phyloP scores from a whole-genome alignment of 345 rosid species.

The Aquilaria yunnanensis region DNA sequence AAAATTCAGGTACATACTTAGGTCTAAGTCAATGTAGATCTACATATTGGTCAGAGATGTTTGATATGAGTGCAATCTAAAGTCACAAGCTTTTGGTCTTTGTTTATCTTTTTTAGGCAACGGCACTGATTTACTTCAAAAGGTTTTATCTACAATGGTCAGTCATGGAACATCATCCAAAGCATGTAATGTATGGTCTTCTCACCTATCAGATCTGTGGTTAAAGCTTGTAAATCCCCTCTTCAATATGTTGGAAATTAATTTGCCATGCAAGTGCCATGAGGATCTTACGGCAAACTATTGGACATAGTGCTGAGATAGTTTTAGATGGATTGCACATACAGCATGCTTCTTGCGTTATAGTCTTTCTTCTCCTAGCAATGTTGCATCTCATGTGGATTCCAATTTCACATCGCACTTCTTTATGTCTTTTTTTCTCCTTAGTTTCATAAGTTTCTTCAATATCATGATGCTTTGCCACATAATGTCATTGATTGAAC shows the following conservation, averaged over 20 bases:
- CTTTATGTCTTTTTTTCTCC: not conserved
- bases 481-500: not conserved
- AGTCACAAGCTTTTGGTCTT: constrained; percentile 7
- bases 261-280: no score
- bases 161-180: constrained; percentile 98
- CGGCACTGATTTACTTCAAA: constrained; percentile 91
- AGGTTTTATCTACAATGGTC: constrained; percentile 98
- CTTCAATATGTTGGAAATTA: not conserved
- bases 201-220: constrained; percentile 5
- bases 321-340: not conserved
- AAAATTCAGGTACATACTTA: constrained; percentile 73
- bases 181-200: constrained; percentile 72
- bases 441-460: not conserved
- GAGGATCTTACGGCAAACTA: no score
- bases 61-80: constrained; percentile 7
- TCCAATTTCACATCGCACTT: constrained; percentile 1
- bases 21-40: not conserved
- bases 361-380: not conserved
- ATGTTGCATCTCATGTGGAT: not conserved
- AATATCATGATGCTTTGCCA: not conserved
- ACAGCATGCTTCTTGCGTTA: not conserved
- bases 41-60: no score
- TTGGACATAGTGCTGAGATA: not conserved
- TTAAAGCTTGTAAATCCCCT: constrained; percentile 3
- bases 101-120: constrained; percentile 53